Conservation (phyloP, 2,329 filamentous ascomycete genomes). For the Sclerotinia spermophila region DNA sequence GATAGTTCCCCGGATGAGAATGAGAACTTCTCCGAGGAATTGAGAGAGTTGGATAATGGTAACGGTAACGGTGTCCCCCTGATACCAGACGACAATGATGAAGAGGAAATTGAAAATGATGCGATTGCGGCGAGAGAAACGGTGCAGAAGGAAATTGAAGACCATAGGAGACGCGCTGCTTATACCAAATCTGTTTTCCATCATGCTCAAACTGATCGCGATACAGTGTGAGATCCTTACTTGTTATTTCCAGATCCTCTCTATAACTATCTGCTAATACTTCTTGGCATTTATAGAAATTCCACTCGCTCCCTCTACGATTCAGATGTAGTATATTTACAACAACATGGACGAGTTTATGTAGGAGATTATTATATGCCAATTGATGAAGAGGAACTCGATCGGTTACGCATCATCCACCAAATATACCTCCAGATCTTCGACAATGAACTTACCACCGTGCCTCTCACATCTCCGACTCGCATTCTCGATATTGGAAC, state of each 20-base stretch:
- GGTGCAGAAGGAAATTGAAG: conserved; percentile 7
- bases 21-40: background rate
- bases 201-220: conserved; percentile 15
- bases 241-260: background rate
- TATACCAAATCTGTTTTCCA: conserved; percentile 20
- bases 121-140: background rate
- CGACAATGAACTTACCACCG: conserved; percentile 31
- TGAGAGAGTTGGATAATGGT: background rate
- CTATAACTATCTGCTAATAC: background rate
- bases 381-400: conserved; percentile 36
- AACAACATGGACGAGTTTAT: conserved; percentile 50
- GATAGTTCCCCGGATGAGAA: background rate
- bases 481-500: conserved; percentile 47
- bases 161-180: background rate
- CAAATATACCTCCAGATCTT: conserved; percentile 32
- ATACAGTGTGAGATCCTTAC: conserved; percentile 20
- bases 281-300: conserved; percentile 25
- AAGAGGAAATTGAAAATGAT: background rate
- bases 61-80: background rate
- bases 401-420: conserved; percentile 33
- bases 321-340: conserved; percentile 36
- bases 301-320: conserved; percentile 36
- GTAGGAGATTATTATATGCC: conserved; percentile 44
- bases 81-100: conserved; percentile 5
- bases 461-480: conserved; percentile 40